phyloP scores from a whole-genome alignment of 2,329 filamentous ascomycete genomes.

The Cadophora sp. region DNA sequence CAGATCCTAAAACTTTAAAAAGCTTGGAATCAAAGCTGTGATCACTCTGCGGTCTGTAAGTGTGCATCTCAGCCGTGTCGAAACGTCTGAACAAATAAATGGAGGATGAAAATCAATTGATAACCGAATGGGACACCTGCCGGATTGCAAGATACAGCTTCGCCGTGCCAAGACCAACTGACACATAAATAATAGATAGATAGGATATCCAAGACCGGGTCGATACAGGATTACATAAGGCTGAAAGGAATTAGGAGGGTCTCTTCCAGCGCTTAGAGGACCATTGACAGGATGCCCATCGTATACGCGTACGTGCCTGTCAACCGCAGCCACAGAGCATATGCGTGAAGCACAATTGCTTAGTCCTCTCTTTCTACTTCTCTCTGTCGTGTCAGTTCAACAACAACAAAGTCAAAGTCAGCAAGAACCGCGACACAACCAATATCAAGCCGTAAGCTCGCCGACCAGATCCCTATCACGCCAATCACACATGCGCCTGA shows the following conservation, averaged over 20 bases:
- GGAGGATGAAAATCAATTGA: not conserved
- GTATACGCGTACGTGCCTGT: not conserved
- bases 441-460: conserved; percentile 5
- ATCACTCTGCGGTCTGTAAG: conserved; percentile 5
- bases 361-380: not conserved
- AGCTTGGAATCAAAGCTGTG: conserved; percentile 1
- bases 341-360: not conserved
- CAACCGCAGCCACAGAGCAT: conserved; percentile 2
- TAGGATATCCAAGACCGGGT: not conserved
- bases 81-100: not conserved
- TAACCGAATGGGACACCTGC: not conserved
- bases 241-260: conserved; percentile 1
- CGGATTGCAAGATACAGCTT: not conserved
- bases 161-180: not conserved
- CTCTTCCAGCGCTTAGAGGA: conserved; percentile 10
- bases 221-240: conserved; percentile 8
- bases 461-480: conserved; percentile 13
- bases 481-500: conserved; percentile 15
- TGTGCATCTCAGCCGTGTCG: not conserved
- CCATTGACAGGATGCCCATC: not conserved
- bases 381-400: not conserved
- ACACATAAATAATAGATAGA: conserved; percentile 8
- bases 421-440: not conserved
- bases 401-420: not conserved
- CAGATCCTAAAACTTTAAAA: conserved; percentile 8